phyloP scores from a whole-genome alignment of 805 yeast species.

The Metschnikowia hibisci region DNA sequence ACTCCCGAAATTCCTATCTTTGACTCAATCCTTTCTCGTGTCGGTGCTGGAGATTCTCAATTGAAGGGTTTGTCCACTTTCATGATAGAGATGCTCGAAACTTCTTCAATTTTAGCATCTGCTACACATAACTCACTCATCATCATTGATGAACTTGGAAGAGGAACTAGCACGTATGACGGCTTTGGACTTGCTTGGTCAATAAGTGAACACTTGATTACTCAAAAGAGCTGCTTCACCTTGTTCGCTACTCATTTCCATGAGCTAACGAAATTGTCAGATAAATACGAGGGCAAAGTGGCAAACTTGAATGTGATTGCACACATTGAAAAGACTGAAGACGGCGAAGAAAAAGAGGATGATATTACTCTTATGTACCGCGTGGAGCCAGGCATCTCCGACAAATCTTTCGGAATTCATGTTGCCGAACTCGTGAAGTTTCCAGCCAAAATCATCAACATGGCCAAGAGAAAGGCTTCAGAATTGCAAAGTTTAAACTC shows the following conservation, averaged over 20 bases:
- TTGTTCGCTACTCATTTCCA: constrained; percentile 97
- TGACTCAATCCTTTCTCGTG: constrained; percentile 91
- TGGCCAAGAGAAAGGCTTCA: constrained; percentile 93
- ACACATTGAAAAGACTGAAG: constrained; percentile 56
- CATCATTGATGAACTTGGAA: constrained; percentile 90
- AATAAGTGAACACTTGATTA: constrained; percentile 79
- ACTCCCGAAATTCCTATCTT: constrained; percentile 74
- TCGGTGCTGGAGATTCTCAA: constrained; percentile 99
- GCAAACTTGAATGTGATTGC: constrained; percentile 90
- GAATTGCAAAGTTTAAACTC: constrained; percentile 65
- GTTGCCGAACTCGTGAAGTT: constrained; percentile 95
- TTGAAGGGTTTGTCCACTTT: constrained; percentile 95
- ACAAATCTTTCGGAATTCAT: constrained; percentile 95
- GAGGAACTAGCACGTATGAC: constrained; percentile 87
- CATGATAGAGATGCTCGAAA: constrained; percentile 94
- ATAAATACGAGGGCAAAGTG: constrained; percentile 53
- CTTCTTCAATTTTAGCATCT: constrained; percentile 77
- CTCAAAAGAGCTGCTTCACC: constrained; percentile 68
- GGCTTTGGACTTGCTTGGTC: constrained; percentile 99
- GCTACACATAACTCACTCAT: constrained; percentile 78
- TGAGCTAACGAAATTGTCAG: constrained; percentile 80
- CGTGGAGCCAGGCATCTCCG: constrained; percentile 95
- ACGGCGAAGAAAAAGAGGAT: constrained; percentile 36
- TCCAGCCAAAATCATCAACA: constrained; percentile 81
- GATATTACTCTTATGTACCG: constrained; percentile 87